A percentile compares a stretch with the other conserved stretches of the same genome.
These are phyloP conservation scores for Neoarthrinium moseri DNA, from an alignment of 2,329 filamentous ascomycete genomes.

Conservation along the genomic window DNA sequence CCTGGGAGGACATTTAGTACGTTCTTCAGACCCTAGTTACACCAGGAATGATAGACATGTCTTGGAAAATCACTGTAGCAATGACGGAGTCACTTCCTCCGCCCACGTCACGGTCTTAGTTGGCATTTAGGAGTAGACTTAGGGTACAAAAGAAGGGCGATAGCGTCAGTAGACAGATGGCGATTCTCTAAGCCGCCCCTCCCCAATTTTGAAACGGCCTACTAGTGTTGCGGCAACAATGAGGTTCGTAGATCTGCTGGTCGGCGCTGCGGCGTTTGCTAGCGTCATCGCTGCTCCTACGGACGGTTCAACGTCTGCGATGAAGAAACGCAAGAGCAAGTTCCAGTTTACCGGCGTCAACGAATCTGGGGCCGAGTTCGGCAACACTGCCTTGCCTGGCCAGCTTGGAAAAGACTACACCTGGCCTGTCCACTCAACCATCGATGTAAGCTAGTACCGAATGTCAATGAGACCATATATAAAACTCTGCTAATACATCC, in stretches of 20 bases:
- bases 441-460: conserved; percentile 3
- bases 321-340: conserved; percentile 28
- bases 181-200: neutral
- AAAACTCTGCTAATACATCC: neutral
- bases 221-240: conserved; percentile 16
- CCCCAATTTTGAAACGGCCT: neutral
- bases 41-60: neutral
- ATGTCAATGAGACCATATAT: neutral
- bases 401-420: neutral
- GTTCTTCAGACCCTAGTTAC: too few species aligned
- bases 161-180: neutral
- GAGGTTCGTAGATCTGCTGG: conserved; percentile 31
- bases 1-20: too few species aligned
- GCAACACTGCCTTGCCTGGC: neutral
- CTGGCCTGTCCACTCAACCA: neutral
- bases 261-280: conserved; percentile 26
- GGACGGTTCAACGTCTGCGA: conserved; percentile 16
- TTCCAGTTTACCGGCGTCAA: conserved; percentile 5
- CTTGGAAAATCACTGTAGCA: neutral
- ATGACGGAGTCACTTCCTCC: neutral
- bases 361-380: conserved; percentile 7
- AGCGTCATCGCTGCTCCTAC: conserved; percentile 29
- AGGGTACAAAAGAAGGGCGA: too few species aligned
- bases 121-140: too few species aligned
- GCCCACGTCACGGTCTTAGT: neutral